phyloP scores from a whole-genome alignment of 176 grass and related monocot genomes.

The Raddia guianensis region DNA sequence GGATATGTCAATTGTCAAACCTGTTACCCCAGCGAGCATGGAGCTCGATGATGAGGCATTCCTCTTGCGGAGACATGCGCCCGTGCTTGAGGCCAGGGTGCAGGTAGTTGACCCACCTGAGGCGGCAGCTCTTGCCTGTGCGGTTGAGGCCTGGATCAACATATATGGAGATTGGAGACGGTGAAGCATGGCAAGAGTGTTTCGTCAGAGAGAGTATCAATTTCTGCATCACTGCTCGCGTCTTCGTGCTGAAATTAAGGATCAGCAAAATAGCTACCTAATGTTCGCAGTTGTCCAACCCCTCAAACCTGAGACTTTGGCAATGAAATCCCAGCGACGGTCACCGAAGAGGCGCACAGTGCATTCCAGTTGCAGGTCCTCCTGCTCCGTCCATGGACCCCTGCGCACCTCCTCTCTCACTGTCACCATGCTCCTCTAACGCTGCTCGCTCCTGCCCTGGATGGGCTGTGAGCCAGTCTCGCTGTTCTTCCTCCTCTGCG shows the following conservation, averaged over 20 bases:
- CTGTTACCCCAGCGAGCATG: conserved; percentile 89
- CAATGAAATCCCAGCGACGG: conserved; percentile 97
- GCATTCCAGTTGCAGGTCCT: conserved; percentile 90
- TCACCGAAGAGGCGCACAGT: conserved; percentile 88
- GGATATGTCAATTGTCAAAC: conserved; percentile 31
- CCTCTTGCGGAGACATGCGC: conserved; percentile 78
- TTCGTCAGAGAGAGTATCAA: conserved; percentile 35
- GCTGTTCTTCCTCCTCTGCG: conserved; percentile 35
- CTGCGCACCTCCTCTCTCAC: conserved; percentile 75
- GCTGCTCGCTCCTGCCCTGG: conserved; percentile 46
- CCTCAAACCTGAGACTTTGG: conserved; percentile 99
- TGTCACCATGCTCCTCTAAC: conserved; percentile 63
- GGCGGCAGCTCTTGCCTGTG: conserved; percentile 86
- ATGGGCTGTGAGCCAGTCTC: conserved; percentile 38
- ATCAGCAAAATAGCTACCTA: conserved; percentile 60
- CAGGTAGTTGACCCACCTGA: conserved; percentile 91
- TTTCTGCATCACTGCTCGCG: conserved; percentile 15
- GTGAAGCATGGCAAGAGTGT: conserved; percentile 35
- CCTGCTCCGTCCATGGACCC: conserved; percentile 85
- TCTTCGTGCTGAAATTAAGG: conserved; percentile 37
- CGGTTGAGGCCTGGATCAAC: conserved; percentile 68
- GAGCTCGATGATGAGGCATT: conserved; percentile 70
- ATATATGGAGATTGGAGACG: background rate
- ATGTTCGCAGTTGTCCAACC: conserved; percentile 71
- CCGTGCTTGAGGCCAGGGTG: conserved; percentile 87